Percentiles rank a stretch among this genome's conserved stretches.
Conservation (phyloP, 306 rosid genomes). For the Citrullus amarus region DNA sequence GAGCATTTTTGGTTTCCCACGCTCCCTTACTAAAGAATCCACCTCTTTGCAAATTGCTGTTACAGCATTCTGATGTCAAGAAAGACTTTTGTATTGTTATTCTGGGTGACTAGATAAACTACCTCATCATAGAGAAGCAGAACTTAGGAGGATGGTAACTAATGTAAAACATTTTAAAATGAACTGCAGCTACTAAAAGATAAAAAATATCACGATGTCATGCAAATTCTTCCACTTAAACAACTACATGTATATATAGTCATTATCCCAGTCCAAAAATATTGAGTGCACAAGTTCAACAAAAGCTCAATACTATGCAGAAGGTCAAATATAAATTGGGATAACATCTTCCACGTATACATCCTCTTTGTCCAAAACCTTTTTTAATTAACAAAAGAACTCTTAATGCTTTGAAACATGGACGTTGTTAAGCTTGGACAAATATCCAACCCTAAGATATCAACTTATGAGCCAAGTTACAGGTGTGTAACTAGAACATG, state of each 20-base stretch:
- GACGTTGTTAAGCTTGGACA: neutral
- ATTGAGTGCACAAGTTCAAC: neutral
- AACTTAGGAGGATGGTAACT: neutral
- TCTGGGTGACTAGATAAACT: neutral
- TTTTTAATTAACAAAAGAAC: neutral
- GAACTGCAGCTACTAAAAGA: neutral
- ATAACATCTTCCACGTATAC: neutral
- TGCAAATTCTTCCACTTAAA: neutral
- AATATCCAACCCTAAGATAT: conserved; percentile 5
- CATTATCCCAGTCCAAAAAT: neutral
- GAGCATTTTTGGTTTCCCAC: conserved; percentile 89
- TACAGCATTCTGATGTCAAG: conserved; percentile 65
- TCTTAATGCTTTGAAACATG: neutral
- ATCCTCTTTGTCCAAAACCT: neutral
- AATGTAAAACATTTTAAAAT: neutral
- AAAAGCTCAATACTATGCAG: neutral
- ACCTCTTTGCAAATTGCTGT: conserved; percentile 77
- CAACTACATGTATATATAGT: neutral
- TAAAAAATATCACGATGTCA: neutral
- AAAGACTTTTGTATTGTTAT: conserved; percentile 1
- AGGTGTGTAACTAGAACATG: neutral
- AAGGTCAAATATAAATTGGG: neutral
- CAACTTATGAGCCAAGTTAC: neutral
- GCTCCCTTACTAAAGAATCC: conserved; percentile 68
- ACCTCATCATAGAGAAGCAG: neutral